A percentile compares a stretch with the other conserved stretches of the same genome.
phyloP scores from a whole-genome alignment of 2,329 filamentous ascomycete genomes.

The Fusarium praegraminearum region DNA sequence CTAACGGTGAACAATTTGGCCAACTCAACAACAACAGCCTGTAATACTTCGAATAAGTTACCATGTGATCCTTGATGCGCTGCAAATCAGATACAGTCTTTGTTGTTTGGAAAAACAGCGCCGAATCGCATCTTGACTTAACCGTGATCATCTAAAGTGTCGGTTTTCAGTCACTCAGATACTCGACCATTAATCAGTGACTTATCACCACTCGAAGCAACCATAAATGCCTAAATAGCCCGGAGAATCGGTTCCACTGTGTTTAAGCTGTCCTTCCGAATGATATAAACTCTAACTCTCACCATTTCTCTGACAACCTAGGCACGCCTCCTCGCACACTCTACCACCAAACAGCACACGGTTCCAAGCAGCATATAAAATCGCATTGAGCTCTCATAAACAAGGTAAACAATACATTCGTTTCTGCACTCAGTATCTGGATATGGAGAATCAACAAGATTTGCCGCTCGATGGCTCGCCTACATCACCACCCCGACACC shows the following conservation, averaged over 20 bases:
- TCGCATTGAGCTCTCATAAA: accelerated
- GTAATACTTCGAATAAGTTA: neutral
- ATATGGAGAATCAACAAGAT: neutral
- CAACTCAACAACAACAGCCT: neutral
- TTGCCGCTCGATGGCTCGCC: accelerated
- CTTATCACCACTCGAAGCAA: neutral
- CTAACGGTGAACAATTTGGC: neutral
- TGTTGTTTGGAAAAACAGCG: neutral
- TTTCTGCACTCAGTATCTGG: accelerated
- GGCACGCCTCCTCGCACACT: neutral
- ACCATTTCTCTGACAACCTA: neutral
- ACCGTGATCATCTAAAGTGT: neutral
- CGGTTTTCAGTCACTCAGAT: neutral
- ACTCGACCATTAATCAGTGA: neutral
- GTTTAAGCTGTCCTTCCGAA: too few relatives aligned
- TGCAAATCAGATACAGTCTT: neutral
- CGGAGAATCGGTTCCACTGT: neutral
- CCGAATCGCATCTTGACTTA: neutral
- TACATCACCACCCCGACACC: neutral
- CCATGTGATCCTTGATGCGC: neutral
- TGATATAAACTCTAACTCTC: neutral
- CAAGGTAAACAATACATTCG: neutral
- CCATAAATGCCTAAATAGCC: accelerated
- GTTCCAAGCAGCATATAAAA: neutral
- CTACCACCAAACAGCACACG: neutral